Evolutionary conservation across 1,284 basidiomycete genomes (phyloP).

Genomic region (Sutorius eximius): DNA sequence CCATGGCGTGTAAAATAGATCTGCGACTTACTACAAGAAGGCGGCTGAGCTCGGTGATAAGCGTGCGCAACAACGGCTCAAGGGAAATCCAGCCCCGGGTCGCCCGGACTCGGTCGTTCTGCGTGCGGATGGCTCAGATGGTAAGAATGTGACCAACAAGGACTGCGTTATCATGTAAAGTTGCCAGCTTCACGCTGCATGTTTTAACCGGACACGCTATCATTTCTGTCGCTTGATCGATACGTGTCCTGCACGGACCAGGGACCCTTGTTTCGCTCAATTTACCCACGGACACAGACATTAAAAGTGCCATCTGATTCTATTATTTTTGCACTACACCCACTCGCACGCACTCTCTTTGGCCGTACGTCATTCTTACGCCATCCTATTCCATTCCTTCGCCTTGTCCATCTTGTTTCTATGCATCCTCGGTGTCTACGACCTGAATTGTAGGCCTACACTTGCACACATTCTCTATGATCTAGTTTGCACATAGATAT

Average conservation of each 20-base stretch:
- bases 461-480: constrained; percentile 3
- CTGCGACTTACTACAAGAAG: constrained; percentile 82
- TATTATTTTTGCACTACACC: constrained; percentile 7
- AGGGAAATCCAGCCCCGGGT: constrained; percentile 58
- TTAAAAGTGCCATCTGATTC: constrained; percentile 10
- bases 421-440: background rate
- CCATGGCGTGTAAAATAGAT: constrained; percentile 41
- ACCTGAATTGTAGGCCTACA: constrained; percentile 1
- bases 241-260: background rate
- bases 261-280: constrained; percentile 8
- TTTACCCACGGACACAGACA: constrained; percentile 20
- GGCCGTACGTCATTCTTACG: background rate
- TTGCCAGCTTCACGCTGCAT: background rate
- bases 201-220: constrained; percentile 7
- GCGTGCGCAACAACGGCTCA: constrained; percentile 86
- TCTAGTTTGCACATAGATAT: constrained; percentile 29
- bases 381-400: background rate
- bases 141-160: constrained; percentile 53
- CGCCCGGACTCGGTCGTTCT: constrained; percentile 60
- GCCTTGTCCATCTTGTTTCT: constrained; percentile 11
- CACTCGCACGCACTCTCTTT: constrained; percentile 4
- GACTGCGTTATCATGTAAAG: constrained; percentile 84
- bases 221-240: constrained; percentile 12
- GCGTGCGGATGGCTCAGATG: constrained; percentile 44
- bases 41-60: constrained; percentile 96